Evolutionary conservation across 306 rosid species (phyloP).

Genomic region (cucumber (Cucumis sativus)): Cucumber_9930_V3 NC_026659.2:25952501-25953000

Average conservation of each 20-base stretch:
- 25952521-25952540: no score
- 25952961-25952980: conserved; percentile 8
- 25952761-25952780: background rate
- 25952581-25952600: background rate
- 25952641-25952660: background rate
- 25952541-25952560: background rate
- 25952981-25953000: background rate
- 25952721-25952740: background rate
- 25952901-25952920: background rate
- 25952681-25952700: background rate
- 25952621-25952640: background rate
- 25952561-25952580: no score
- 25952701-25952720: background rate
- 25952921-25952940: background rate
- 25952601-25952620: background rate
- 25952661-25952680: background rate
- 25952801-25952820: background rate
- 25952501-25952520: background rate
- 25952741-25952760: no score
- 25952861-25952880: background rate
- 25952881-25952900: background rate
- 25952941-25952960: conserved; percentile 1
- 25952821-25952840: background rate
- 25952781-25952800: background rate
- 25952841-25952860: background rate